Evolutionary conservation across 257 asterid genomes (phyloP).

Genomic region (Cordia subcordata): DNA sequence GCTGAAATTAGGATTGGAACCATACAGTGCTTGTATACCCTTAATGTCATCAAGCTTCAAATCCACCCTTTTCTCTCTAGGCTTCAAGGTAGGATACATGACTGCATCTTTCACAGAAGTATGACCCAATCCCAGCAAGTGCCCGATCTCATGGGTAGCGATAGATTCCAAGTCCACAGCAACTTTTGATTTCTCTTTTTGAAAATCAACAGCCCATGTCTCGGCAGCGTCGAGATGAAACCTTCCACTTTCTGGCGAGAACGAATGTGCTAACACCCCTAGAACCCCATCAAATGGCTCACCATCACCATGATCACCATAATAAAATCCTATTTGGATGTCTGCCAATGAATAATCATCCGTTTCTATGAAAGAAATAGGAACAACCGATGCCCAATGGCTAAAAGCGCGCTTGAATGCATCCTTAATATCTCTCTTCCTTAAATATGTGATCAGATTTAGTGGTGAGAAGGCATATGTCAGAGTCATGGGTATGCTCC

Average conservation of each 20-base stretch:
- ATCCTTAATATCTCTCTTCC: slow-evolving; percentile 22
- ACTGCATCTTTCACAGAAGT: slow-evolving; percentile 51
- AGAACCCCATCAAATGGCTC: slow-evolving; percentile 81
- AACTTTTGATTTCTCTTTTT: slow-evolving; percentile 33
- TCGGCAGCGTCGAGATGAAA: slow-evolving; percentile 90
- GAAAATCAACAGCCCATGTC: slow-evolving; percentile 78
- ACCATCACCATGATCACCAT: slow-evolving; percentile 81
- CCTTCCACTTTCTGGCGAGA: slow-evolving; percentile 78
- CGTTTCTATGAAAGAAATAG: slow-evolving; percentile 45
- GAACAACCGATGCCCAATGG: slow-evolving; percentile 72
- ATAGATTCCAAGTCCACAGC: slow-evolving; percentile 92
- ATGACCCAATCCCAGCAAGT: slow-evolving; percentile 71
- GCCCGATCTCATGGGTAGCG: slow-evolving; percentile 91
- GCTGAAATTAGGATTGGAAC: slow-evolving; percentile 68
- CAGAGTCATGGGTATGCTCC: slow-evolving; percentile 54
- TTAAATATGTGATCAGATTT: slow-evolving; percentile 25
- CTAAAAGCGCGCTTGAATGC: slow-evolving; percentile 54
- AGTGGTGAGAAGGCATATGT: slow-evolving; percentile 57
- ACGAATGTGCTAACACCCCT: slow-evolving; percentile 81
- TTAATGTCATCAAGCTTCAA: slow-evolving; percentile 61
- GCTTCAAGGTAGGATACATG: slow-evolving; percentile 80
- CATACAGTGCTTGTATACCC: slow-evolving; percentile 73
- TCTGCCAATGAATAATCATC: slow-evolving; percentile 58
- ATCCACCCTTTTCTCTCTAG: slow-evolving; percentile 54
- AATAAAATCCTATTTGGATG: slow-evolving; percentile 66